These are phyloP conservation scores for Kewa caespitosa DNA, from an alignment of 179 eudicot genomes.

Conservation along the genomic window DNA sequence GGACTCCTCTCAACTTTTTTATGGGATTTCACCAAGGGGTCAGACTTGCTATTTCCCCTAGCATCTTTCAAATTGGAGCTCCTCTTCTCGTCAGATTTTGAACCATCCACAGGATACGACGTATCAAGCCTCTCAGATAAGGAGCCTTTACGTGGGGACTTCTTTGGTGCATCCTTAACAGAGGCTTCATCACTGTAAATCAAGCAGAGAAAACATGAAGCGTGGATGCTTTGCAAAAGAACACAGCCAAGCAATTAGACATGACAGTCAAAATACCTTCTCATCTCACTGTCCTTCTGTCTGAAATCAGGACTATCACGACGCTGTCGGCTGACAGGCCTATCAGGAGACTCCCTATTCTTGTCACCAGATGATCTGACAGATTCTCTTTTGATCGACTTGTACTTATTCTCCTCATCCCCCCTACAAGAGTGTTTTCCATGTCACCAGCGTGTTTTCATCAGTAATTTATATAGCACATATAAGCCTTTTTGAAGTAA, in stretches of 20 bases:
- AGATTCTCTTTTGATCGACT: constrained; percentile 35
- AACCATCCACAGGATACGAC: constrained; percentile 23
- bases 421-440: constrained; percentile 33
- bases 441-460: neutral
- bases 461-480: no score
- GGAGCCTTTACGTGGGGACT: constrained; percentile 34
- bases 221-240: neutral
- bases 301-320: constrained; percentile 33
- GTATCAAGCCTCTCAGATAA: constrained; percentile 27
- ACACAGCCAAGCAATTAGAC: neutral
- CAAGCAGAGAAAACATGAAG: constrained; percentile 8
- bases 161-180: constrained; percentile 32
- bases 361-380: constrained; percentile 24
- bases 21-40: constrained; percentile 29
- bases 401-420: constrained; percentile 33
- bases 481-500: neutral
- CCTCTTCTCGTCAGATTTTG: constrained; percentile 39
- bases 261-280: constrained; percentile 38
- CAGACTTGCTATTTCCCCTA: constrained; percentile 36
- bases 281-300: constrained; percentile 34
- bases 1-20: constrained; percentile 43
- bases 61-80: constrained; percentile 37
- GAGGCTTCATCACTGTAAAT: constrained; percentile 44
- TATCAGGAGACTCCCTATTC: constrained; percentile 41
- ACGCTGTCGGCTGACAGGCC: constrained; percentile 26